These are phyloP conservation scores for Tieghemostelium lacteum DNA, from an alignment of 78 protist genomes.

Conservation along the genomic window DNA sequence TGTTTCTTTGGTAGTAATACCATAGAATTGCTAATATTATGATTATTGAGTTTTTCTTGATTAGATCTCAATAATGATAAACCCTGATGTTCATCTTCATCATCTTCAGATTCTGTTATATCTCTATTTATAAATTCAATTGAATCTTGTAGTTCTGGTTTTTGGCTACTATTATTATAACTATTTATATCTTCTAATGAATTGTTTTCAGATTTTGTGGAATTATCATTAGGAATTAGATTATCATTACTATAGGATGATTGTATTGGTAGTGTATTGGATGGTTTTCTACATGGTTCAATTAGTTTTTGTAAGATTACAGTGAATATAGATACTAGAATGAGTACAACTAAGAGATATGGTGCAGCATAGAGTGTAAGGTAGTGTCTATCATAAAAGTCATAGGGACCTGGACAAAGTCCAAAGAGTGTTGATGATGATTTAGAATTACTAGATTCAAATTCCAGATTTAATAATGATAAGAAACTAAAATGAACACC, in stretches of 20 bases:
- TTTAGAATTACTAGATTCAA: background rate
- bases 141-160: background rate
- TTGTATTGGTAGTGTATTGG: too few species aligned
- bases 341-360: background rate
- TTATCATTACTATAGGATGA: background rate
- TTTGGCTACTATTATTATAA: too few species aligned
- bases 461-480: slow-evolving; percentile 8
- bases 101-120: background rate
- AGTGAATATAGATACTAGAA: background rate
- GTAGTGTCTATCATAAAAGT: slow-evolving; percentile 45
- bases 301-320: background rate
- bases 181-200: background rate
- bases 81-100: background rate
- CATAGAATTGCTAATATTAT: background rate
- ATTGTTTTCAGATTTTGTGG: background rate
- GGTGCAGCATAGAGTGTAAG: slow-evolving; percentile 20
- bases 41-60: background rate
- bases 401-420: slow-evolving; percentile 65
- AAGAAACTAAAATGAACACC: slow-evolving; percentile 36
- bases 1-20: background rate
- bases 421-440: slow-evolving; percentile 1
- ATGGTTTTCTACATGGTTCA: too few species aligned
- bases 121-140: too few species aligned
- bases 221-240: too few species aligned
- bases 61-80: background rate